Evolutionary conservation across 306 rosid species (phyloP).

Genomic region (Arachis hypogaea): DNA sequence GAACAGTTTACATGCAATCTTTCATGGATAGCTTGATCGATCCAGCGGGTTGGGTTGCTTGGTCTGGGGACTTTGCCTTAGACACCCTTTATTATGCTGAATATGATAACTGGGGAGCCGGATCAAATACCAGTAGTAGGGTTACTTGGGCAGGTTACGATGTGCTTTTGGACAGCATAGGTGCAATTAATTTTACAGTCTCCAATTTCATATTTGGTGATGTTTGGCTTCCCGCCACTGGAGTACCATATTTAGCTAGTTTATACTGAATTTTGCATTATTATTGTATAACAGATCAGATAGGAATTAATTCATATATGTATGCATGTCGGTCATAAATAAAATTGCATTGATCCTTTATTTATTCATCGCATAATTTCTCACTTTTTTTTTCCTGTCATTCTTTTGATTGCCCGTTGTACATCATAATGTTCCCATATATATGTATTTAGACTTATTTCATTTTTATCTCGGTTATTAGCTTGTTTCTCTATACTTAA

Average conservation of each 20-base stretch:
- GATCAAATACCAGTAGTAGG: conserved; percentile 38
- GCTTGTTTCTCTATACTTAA: background rate
- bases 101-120: conserved; percentile 48
- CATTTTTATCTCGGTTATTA: background rate
- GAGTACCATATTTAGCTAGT: conserved; percentile 40
- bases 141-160: conserved; percentile 54
- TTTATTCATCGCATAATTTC: too few relatives aligned
- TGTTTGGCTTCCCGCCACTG: conserved; percentile 49
- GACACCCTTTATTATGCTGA: conserved; percentile 53
- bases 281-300: too few relatives aligned
- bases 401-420: too few relatives aligned
- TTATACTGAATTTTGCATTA: conserved; percentile 32
- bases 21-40: conserved; percentile 48
- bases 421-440: too few relatives aligned
- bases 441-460: background rate
- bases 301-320: too few relatives aligned
- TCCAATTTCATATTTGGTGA: conserved; percentile 43
- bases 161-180: conserved; percentile 13
- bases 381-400: too few relatives aligned
- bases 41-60: conserved; percentile 52
- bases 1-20: conserved; percentile 53
- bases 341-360: too few relatives aligned
- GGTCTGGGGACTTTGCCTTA: conserved; percentile 52
- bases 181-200: conserved; percentile 44
- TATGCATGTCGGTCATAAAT: too few relatives aligned